These are phyloP conservation scores for Debaryomyces coudertii DNA, from an alignment of 1,139 yeast species.

Conservation along the genomic window DNA sequence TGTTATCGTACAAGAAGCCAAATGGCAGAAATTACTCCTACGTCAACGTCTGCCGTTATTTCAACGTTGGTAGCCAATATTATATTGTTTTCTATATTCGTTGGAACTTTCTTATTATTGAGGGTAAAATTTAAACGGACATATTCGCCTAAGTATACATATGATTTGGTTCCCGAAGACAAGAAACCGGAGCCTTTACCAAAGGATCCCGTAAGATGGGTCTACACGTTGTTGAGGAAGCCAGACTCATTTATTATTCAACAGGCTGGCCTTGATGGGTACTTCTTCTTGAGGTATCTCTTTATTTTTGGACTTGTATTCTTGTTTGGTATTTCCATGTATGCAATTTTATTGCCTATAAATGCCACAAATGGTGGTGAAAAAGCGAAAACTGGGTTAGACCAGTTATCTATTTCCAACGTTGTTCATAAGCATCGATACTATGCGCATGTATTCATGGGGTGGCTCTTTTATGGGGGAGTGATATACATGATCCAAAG, in stretches of 20 bases:
- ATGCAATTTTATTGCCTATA: slow-evolving; percentile 64
- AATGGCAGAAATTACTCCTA: slow-evolving; percentile 31
- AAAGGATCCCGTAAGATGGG: slow-evolving; percentile 65
- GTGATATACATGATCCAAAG: slow-evolving; percentile 74
- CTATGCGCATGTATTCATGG: slow-evolving; percentile 83
- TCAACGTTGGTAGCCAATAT: slow-evolving; percentile 61
- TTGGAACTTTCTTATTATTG: slow-evolving; percentile 54
- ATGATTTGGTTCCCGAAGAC: slow-evolving; percentile 59
- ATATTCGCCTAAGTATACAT: slow-evolving; percentile 68
- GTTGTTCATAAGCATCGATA: slow-evolving; percentile 59
- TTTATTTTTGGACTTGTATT: slow-evolving; percentile 48
- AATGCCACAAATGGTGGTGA: slow-evolving; percentile 62
- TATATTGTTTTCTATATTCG: slow-evolving; percentile 54
- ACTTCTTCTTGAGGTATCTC: slow-evolving; percentile 64
- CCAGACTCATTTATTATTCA: slow-evolving; percentile 68
- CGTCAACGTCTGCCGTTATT: slow-evolving; percentile 68
- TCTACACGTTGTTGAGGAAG: slow-evolving; percentile 55
- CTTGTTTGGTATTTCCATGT: slow-evolving; percentile 44
- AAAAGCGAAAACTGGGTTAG: slow-evolving; percentile 60
- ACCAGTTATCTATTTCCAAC: slow-evolving; percentile 78
- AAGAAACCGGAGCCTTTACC: slow-evolving; percentile 67
- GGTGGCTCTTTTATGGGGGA: slow-evolving; percentile 77
- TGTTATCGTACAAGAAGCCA: not conserved
- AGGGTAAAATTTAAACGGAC: slow-evolving; percentile 62
- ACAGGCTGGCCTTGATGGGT: slow-evolving; percentile 78